Percentiles rank a stretch among this genome's conserved stretches.
Conservation (phyloP, 805 yeast species). For the Saccharomycopsis capsularis region DNA sequence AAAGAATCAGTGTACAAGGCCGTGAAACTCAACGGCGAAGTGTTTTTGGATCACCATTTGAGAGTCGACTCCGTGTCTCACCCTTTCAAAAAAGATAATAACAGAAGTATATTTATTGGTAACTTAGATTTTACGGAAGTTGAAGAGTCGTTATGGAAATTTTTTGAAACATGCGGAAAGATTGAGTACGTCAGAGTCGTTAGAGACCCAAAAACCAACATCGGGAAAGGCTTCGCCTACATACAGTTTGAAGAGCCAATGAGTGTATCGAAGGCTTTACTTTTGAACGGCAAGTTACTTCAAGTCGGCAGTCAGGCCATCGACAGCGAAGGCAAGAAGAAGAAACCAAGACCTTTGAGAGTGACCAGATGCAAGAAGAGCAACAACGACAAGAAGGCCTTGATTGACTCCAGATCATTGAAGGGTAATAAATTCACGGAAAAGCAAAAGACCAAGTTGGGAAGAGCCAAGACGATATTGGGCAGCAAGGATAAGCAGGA, state of each 20-base stretch:
- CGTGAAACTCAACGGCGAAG: slow-evolving; percentile 51
- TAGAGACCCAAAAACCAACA: slow-evolving; percentile 86
- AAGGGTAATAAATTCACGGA: slow-evolving; percentile 39
- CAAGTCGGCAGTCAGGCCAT: slow-evolving; percentile 29
- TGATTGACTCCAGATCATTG: slow-evolving; percentile 26
- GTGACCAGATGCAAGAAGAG: slow-evolving; percentile 60
- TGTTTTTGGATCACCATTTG: slow-evolving; percentile 67
- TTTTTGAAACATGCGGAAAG: slow-evolving; percentile 56
- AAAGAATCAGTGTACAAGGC: slow-evolving; percentile 40
- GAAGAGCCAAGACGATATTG: slow-evolving; percentile 68
- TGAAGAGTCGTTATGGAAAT: slow-evolving; percentile 84
- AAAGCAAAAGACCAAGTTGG: slow-evolving; percentile 66
- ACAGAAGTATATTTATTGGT: slow-evolving; percentile 84
- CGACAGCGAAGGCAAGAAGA: slow-evolving; percentile 32
- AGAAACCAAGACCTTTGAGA: slow-evolving; percentile 56
- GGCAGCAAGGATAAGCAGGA: slow-evolving; percentile 76
- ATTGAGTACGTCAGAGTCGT: slow-evolving; percentile 86
- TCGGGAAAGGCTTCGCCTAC: slow-evolving; percentile 97
- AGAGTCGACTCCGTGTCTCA: slow-evolving; percentile 92
- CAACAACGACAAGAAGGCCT: slow-evolving; percentile 24
- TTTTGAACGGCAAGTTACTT: slow-evolving; percentile 64
- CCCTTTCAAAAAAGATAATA: slow-evolving; percentile 80
- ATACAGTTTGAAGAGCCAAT: slow-evolving; percentile 77
- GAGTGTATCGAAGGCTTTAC: slow-evolving; percentile 73
- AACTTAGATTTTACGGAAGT: slow-evolving; percentile 87